A percentile compares a stretch with the other conserved stretches of the same genome.
These are phyloP conservation scores for Rhodomyrtus tomentosa DNA, from an alignment of 345 rosid species.

Conservation along the genomic window DNA sequence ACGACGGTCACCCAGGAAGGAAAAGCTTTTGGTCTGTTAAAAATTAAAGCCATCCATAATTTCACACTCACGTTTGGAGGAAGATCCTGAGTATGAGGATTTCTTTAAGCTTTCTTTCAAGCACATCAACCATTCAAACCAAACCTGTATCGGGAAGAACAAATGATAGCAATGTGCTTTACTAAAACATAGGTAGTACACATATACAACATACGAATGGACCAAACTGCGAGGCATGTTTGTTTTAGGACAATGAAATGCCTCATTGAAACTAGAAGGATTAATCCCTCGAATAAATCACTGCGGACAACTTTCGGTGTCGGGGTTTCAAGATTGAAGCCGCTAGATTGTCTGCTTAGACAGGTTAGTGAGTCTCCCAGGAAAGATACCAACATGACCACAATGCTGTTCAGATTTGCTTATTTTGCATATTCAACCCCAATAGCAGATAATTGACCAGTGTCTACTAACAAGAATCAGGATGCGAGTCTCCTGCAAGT, in stretches of 20 bases:
- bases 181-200: background rate
- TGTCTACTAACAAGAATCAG: background rate
- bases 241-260: background rate
- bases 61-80: background rate
- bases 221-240: background rate
- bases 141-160: background rate
- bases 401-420: background rate
- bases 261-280: background rate
- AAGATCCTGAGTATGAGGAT: background rate
- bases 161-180: background rate
- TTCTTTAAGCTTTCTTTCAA: background rate
- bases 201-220: background rate
- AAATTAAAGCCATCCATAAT: background rate
- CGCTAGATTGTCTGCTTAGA: background rate
- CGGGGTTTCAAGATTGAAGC: background rate
- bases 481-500: conserved; percentile 43
- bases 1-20: background rate
- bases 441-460: background rate
- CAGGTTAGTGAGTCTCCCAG: background rate
- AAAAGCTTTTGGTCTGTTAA: background rate
- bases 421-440: background rate
- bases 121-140: background rate
- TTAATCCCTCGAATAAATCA: background rate
- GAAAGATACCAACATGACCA: background rate
- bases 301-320: background rate